Evolutionary conservation across 1,139 yeast genomes (phyloP), one percentile per base, ranked within the genome.

Genomic region (Pneumocystis wakefieldiae): DNA sequence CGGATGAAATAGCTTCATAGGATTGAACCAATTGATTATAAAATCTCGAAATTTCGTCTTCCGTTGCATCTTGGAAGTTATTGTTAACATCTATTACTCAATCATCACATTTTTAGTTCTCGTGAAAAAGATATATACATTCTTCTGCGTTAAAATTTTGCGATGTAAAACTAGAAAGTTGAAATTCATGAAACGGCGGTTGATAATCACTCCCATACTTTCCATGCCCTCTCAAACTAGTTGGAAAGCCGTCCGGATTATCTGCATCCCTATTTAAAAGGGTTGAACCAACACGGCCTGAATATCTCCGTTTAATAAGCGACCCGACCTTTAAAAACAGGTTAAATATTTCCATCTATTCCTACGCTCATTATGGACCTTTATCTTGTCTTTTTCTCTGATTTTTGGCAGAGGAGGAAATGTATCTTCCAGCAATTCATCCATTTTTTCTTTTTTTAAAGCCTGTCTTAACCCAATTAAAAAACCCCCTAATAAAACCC

Each of bases 31-130:
- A 59, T 10, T 59, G 41, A 32, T 48, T 60, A 19, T 64, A 64
- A 59, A 67, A 65, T 10, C 24, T 59, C 7, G 61, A 61, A 29
- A 67, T 38, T 32, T 66, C 68, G 14, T 57, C 62, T 15, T 66
- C 67, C 7, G 67, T 55, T 14, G 67, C 64, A 38, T 62, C 41
- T 4, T 62, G 61, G 37, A 64, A 62, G 57, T 59, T 59, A 7
- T 35, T 35, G 55, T 60, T 62, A 39, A 64, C 63, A 41, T 64
- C 59, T 57, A 57, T 57, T 24, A 12, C 3, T 48, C 32, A 48
- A 12, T 5, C 24, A 12, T 48, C 28, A 48, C 3, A 10, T 10
- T 37, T 57, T 37, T 17, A 5, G 14, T 19, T 19, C 15, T 29
- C 17, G 1, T 19, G 3, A 57, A 37, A 39, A 39, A 57, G 12